These are phyloP conservation scores for Boletus rubescentipes DNA, from an alignment of 768 basidiomycete species.

Conservation along the genomic window DNA sequence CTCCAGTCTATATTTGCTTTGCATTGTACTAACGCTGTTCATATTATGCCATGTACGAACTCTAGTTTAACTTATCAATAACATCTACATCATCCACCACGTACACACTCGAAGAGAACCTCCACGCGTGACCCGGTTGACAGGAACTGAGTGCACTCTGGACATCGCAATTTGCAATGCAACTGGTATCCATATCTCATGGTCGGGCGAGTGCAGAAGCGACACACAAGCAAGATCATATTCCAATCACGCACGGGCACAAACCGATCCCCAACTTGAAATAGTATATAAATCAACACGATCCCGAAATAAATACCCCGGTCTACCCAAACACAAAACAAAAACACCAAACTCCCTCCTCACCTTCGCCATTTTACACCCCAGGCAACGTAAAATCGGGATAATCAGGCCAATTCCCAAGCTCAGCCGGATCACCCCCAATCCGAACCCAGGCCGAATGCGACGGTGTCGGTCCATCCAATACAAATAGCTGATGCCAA, in stretches of 20 bases:
- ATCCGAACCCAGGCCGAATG: slow-evolving; percentile 74
- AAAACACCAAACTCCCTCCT: neutral
- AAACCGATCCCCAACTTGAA: no score
- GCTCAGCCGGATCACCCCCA: slow-evolving; percentile 66
- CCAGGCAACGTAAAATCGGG: slow-evolving; percentile 71
- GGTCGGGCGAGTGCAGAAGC: no score
- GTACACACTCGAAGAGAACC: no score
- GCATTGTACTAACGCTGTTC: neutral
- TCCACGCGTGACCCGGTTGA: neutral
- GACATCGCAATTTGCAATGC: neutral
- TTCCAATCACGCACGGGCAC: no score
- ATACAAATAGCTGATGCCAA: slow-evolving; percentile 74
- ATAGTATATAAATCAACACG: no score
- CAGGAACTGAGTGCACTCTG: neutral
- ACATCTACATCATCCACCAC: neutral
- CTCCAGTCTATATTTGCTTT: neutral
- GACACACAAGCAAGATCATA: no score
- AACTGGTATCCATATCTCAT: no score
- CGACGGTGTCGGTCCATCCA: slow-evolving; percentile 79
- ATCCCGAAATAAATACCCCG: no score
- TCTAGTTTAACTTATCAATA: neutral
- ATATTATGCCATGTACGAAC: neutral
- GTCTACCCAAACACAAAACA: neutral
- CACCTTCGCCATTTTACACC: slow-evolving; percentile 23
- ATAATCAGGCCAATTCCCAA: slow-evolving; percentile 74